Evolutionary conservation across 768 basidiomycete genomes (phyloP).

Genomic region (Boletellus sp.): DNA sequence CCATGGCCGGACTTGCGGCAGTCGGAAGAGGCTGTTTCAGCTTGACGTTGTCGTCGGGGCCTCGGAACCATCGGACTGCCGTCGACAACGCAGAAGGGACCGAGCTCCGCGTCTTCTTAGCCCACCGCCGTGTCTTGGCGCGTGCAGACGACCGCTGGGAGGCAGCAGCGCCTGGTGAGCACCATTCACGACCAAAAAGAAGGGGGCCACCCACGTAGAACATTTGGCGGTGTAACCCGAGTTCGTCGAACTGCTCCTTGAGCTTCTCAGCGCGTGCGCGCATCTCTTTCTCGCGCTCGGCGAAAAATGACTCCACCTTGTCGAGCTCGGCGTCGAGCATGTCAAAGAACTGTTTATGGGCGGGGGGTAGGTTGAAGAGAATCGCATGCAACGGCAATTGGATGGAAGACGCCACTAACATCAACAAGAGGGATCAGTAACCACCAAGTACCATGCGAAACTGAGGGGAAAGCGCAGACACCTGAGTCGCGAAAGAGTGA

Average conservation of each 20-base stretch:
- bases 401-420: conserved; percentile 7
- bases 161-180: no score
- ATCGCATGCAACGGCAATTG: conserved; percentile 43
- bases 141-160: conserved; percentile 9
- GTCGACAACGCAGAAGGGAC: conserved; percentile 5
- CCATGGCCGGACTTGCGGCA: not conserved
- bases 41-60: not conserved
- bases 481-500: not conserved
- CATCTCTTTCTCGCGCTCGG: conserved; percentile 64
- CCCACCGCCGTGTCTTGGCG: conserved; percentile 8
- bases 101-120: conserved; percentile 1
- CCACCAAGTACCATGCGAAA: no score
- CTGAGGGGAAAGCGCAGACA: not conserved
- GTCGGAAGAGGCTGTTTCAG: not conserved
- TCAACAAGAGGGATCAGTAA: not conserved
- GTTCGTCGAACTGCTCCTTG: conserved; percentile 66
- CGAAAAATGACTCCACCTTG: conserved; percentile 83
- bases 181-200: not conserved
- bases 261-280: conserved; percentile 44
- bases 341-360: conserved; percentile 69
- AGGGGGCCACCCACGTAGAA: conserved; percentile 59
- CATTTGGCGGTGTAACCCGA: conserved; percentile 60
- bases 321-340: conserved; percentile 73
- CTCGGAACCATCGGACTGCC: not conserved
- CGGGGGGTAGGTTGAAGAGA: conserved; percentile 52